Base-by-base conservation (phyloP, 73 alveolate genomes). In the Tetrahymena borealis region DNA sequence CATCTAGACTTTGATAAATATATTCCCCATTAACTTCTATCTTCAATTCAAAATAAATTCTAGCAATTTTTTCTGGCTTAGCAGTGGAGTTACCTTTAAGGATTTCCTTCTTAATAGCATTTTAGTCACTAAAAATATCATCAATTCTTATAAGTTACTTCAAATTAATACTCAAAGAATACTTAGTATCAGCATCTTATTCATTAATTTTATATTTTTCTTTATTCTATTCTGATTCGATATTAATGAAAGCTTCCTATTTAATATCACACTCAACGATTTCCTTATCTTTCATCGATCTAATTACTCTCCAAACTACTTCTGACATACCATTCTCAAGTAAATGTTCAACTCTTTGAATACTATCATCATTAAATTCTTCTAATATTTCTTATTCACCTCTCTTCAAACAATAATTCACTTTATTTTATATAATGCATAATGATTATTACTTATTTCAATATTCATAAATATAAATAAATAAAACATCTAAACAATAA, bases 31-130 rank as follows among this genome's bases (percentile, higher is more conserved):
- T 28, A 9, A 60, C 31, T 60, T 60, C 85, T 60, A 60, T 60
- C 92, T 90, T 79, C 12, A 93, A 28, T 79, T 85, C 91, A 33
- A 93, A 93, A 85, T 85, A 85, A 16, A 85, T 85, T 39, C 38
- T 35, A 32, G 95, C 90, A 0, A 93, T 91, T 37, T 93, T 93
- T 32, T 93, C 95, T 7, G 95, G 95, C 91, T 93, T 93, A 24
- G 95, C 95, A 33, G 95, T 93, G 7, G 91, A 60, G 33, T 78
- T 79, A 31, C 95, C 91, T 36, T 90, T 79, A 39, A 79, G 91
- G 38, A 93, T 93, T 12, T 60, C 78, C 20, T 40, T 93, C 40
- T 93, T 93, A 4, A 93, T 78, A 33, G 91, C 78, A 33, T 13
- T n/a, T 38, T 90, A 79, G 79, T 93, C 95, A 4, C 93, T 91